These are phyloP conservation scores for Diaporthe destruens DNA, from an alignment of 2,329 filamentous ascomycete genomes.

Conservation along the genomic window DNA sequence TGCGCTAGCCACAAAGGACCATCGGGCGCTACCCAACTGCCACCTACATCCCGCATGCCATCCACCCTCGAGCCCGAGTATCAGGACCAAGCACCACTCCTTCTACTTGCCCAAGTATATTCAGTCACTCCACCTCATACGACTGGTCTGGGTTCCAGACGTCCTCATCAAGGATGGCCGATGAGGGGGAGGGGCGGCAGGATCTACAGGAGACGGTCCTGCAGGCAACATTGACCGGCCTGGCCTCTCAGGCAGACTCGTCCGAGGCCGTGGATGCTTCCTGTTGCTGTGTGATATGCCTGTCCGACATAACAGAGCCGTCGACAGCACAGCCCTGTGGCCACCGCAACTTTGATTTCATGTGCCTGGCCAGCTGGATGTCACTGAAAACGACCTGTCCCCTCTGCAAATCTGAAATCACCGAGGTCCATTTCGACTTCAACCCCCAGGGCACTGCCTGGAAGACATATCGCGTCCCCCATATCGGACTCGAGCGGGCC, in stretches of 20 bases:
- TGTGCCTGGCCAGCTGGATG: conserved; percentile 87
- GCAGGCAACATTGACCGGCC: conserved; percentile 59
- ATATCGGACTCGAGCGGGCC: conserved; percentile 39
- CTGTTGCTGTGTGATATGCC: conserved; percentile 85
- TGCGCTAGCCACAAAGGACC: not conserved
- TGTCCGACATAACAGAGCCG: conserved; percentile 79
- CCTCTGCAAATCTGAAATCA: conserved; percentile 74
- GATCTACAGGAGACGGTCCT: conserved; percentile 59
- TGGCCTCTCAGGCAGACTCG: conserved; percentile 46
- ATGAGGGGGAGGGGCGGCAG: conserved; percentile 28
- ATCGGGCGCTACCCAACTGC: conserved; percentile 1
- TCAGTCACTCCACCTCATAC: not conserved
- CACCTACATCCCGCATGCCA: not conserved
- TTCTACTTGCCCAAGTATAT: not conserved
- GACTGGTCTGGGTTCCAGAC: not conserved
- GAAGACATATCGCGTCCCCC: conserved; percentile 69
- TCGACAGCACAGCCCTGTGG: conserved; percentile 82
- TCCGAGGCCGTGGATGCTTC: conserved; percentile 35
- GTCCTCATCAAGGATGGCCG: conserved; percentile 23
- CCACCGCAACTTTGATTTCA: conserved; percentile 86
- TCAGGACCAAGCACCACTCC: not conserved
- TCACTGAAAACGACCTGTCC: conserved; percentile 80
- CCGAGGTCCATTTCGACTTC: conserved; percentile 75
- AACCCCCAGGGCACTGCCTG: conserved; percentile 59
- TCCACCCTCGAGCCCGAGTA: not conserved